phyloP scores from a whole-genome alignment of 176 grass and related monocot species.

The Dactylis glomerata region DNA sequence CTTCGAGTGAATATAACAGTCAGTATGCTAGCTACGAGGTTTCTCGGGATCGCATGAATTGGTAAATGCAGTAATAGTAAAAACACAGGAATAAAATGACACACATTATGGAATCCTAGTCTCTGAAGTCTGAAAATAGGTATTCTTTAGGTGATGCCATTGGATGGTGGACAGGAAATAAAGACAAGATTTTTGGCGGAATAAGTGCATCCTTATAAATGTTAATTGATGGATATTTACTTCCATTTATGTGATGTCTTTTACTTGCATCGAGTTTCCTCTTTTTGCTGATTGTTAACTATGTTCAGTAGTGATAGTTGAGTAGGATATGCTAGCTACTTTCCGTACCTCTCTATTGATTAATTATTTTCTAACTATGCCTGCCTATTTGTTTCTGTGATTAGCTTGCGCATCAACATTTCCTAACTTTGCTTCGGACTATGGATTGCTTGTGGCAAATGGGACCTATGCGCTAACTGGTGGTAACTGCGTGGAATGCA shows the following conservation, averaged over 20 bases:
- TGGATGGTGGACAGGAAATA: neutral
- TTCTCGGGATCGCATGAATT: neutral
- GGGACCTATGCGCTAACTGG: conserved; percentile 82
- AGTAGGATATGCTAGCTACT: neutral
- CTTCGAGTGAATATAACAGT: conserved; percentile 3
- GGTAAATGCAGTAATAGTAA: neutral
- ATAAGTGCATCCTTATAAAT: neutral
- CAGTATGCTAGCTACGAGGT: neutral
- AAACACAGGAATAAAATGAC: neutral
- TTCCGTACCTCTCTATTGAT: neutral
- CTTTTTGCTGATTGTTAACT: neutral
- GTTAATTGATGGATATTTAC: neutral
- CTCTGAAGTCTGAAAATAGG: neutral
- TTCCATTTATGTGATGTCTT: neutral
- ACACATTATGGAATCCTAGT: neutral
- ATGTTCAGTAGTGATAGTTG: conserved; percentile 13
- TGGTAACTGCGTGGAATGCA: conserved; percentile 83
- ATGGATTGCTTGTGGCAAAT: conserved; percentile 86
- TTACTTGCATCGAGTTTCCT: neutral
- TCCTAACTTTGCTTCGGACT: conserved; percentile 63
- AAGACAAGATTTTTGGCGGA: neutral
- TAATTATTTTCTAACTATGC: conserved; percentile 5
- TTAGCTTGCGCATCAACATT: conserved; percentile 74
- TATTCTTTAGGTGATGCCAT: neutral
- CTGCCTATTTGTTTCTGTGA: conserved; percentile 12